Base-by-base conservation (phyloP, 1,139 yeast genomes). In the Blastobotrys serpentis region DNA sequence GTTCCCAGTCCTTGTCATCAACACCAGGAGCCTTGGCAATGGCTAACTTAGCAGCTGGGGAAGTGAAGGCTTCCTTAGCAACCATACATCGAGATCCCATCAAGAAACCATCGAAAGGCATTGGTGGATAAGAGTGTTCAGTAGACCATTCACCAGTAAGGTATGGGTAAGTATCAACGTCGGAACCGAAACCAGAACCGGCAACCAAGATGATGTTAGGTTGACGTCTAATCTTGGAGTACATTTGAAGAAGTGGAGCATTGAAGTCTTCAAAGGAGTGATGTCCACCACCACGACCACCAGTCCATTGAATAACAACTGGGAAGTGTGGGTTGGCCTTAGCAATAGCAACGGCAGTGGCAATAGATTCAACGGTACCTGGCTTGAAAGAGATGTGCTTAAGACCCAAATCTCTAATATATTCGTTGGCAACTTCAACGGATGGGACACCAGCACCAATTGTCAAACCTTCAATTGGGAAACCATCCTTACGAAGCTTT, bases 271-370 rank as follows among this genome's bases (percentile, higher is more conserved):
- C 99, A 67, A 83, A 92, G 50, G 98, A 90, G 72, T 92, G 99
- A 70, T 92, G 99, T 66, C 99, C 99, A 79, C 99, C 99, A 75
- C 97, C 99, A 80, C 99, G 90, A 70, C 99, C 99, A 79, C 98
- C 98, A 56, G 99, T 92, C 99, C 99, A 92, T 77, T 92, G 98
- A 62, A 92, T 76, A 51, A 92, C 90, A 64, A 92, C 87, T 57
- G 98, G 98, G 89, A 94, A 92, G 54, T 69, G 74, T 59, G 98
- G 98, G 72, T 90, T 95, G 47, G 95, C 90, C 68, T 87, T 89
- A 46, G 99, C 98, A 66, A 92, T 92, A 52, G 84, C 73, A 61
- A 92, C 82, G 57, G 83, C 88, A 69, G 86, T 94, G 57, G 82
- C 77, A 62, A 92, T 89, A 41, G 97, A 87, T 59, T 92, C 98